Percentiles rank a stretch among this genome's conserved stretches.
These are phyloP conservation scores for Pseudofabraea citricarpa DNA, from an alignment of 2,329 filamentous ascomycete genomes.

Conservation along the genomic window DNA sequence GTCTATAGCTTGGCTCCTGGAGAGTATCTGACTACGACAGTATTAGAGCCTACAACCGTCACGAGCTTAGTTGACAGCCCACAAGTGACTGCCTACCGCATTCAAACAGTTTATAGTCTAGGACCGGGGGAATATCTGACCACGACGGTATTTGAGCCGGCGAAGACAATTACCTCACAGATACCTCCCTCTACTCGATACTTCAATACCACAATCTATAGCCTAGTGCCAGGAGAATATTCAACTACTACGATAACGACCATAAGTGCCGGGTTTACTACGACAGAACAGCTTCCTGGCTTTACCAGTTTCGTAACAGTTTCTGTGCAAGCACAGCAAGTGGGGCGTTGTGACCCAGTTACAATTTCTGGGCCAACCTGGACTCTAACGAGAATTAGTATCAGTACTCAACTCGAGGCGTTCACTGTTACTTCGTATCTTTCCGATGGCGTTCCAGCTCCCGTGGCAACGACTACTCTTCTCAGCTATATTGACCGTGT, in stretches of 20 bases:
- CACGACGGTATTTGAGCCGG: too few relatives aligned
- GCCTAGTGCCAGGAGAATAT: too few relatives aligned
- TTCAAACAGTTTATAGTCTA: too few relatives aligned
- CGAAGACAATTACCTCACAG: too few relatives aligned
- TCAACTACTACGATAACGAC: neutral
- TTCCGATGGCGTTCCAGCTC: neutral
- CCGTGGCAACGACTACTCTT: neutral
- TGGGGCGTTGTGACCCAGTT: neutral
- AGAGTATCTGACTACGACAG: too few relatives aligned
- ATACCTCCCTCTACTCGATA: too few relatives aligned
- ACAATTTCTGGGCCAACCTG: neutral
- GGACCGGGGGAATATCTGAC: too few relatives aligned
- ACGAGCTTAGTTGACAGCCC: too few relatives aligned
- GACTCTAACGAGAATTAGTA: neutral
- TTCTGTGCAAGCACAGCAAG: neutral
- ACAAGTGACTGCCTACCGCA: too few relatives aligned
- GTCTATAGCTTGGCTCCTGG: too few relatives aligned
- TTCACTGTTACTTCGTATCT: neutral
- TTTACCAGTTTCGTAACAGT: neutral
- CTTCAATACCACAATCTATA: too few relatives aligned
- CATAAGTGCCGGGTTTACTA: neutral
- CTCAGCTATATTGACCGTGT: neutral
- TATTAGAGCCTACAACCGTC: too few relatives aligned
- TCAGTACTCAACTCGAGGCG: neutral
- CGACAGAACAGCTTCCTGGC: neutral